These are phyloP conservation scores for Mucor circinelloides DNA, from an alignment of 371 early-diverging fungal species.

Conservation along the genomic window DNA sequence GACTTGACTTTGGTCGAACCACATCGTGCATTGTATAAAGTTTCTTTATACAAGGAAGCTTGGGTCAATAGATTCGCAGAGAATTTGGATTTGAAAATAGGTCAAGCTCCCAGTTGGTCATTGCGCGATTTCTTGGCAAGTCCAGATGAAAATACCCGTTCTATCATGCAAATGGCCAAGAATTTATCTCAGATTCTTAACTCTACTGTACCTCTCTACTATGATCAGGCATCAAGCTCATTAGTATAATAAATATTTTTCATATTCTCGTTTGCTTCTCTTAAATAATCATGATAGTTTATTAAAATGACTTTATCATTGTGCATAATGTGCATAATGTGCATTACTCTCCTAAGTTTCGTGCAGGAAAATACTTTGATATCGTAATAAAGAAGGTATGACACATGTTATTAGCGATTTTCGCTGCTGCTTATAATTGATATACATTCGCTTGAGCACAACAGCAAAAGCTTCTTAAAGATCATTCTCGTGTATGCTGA, in stretches of 20 bases:
- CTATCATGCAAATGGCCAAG: conserved; percentile 28
- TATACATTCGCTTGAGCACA: no score
- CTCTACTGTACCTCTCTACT: conserved; percentile 34
- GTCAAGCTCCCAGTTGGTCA: conserved; percentile 49
- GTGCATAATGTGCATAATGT: no score
- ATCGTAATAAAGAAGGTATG: no score
- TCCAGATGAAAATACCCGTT: conserved; percentile 26
- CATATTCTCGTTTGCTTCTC: no score
- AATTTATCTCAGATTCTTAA: conserved; percentile 27
- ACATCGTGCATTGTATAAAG: conserved; percentile 32
- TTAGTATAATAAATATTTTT: conserved; percentile 10
- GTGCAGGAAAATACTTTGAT: no score
- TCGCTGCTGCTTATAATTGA: no score
- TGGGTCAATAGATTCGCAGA: conserved; percentile 45
- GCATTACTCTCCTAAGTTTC: no score
- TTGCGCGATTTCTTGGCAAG: conserved; percentile 32
- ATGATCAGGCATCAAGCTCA: conserved; percentile 9
- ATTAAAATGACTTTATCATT: no score
- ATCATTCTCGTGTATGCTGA: no score
- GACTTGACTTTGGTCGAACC: conserved; percentile 28
- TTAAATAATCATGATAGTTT: no score
- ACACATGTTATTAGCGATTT: no score
- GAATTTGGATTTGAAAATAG: conserved; percentile 38
- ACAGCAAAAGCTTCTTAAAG: no score
- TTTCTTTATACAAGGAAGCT: conserved; percentile 34